Evolutionary conservation across 1,284 basidiomycete genomes (phyloP).

Genomic region (Somion occarium): DNA sequence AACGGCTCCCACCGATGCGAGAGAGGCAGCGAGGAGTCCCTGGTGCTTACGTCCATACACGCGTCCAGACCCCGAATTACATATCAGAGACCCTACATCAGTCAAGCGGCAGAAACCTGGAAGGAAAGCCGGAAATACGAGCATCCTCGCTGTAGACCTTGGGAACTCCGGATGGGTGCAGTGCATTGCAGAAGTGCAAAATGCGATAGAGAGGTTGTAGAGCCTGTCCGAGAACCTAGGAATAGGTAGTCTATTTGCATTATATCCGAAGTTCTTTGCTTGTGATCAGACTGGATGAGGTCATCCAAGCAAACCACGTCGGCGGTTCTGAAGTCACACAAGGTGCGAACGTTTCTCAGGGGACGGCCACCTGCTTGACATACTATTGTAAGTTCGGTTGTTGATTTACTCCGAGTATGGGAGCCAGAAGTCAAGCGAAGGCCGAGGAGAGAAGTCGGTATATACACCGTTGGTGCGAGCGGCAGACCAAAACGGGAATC

Average conservation of each 20-base stretch:
- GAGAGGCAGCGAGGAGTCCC: not conserved
- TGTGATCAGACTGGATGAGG: conserved; percentile 4
- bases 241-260: not conserved
- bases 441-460: not conserved
- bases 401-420: not conserved
- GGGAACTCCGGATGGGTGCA: not conserved
- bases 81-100: not conserved
- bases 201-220: not conserved
- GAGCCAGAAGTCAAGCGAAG: not conserved
- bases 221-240: conserved; percentile 11
- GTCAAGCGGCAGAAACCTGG: conserved; percentile 1
- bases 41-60: not conserved
- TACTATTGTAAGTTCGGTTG: conserved; percentile 6
- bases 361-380: conserved; percentile 12
- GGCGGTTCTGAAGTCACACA: not conserved
- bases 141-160: not conserved
- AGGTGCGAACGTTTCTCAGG: conserved; percentile 12
- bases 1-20: not conserved
- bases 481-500: not conserved
- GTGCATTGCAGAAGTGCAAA: not conserved
- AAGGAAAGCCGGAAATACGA: conserved; percentile 6
- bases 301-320: not conserved
- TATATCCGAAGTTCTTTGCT: not conserved
- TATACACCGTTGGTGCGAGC: not conserved
- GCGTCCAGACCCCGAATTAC: not conserved